Percentiles rank a stretch among this genome's conserved stretches.
These are phyloP conservation scores for Tephrocybe sp. DNA, from an alignment of 768 basidiomycete genomes.

Conservation along the genomic window DNA sequence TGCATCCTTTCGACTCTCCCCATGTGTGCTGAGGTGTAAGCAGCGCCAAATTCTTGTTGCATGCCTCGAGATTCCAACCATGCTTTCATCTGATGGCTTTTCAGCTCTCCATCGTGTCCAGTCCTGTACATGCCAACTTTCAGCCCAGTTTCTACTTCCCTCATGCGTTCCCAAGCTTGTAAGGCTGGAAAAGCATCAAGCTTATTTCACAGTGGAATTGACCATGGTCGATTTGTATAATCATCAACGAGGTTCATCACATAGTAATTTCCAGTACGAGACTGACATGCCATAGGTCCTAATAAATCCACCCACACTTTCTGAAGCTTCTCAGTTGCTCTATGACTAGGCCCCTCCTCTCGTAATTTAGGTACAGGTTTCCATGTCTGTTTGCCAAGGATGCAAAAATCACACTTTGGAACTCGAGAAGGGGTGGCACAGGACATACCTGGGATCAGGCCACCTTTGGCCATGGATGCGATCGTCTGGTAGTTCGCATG, in stretches of 20 bases:
- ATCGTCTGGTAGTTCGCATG: conserved; percentile 22
- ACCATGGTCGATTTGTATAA: conserved; percentile 27
- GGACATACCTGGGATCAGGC: too few species aligned
- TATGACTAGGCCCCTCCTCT: conserved; percentile 19
- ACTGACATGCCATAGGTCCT: conserved; percentile 18
- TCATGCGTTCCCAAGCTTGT: conserved; percentile 24
- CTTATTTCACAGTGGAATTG: conserved; percentile 31
- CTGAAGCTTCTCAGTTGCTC: conserved; percentile 1
- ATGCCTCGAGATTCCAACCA: conserved; percentile 17
- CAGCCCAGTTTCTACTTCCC: conserved; percentile 20
- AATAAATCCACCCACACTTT: conserved; percentile 8
- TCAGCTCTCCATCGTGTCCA: conserved; percentile 25
- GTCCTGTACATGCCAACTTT: conserved; percentile 14
- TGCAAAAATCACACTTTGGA: conserved; percentile 1
- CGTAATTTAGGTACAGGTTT: conserved; percentile 28
- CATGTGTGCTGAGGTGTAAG: conserved; percentile 33
- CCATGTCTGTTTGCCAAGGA: conserved; percentile 35
- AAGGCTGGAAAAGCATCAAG: conserved; percentile 21
- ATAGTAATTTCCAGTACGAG: conserved; percentile 13
- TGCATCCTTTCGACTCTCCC: conserved; percentile 32
- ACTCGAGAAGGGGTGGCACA: neutral
- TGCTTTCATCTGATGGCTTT: conserved; percentile 6
- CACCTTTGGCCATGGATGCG: conserved; percentile 17
- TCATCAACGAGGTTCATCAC: conserved; percentile 35
- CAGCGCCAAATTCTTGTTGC: conserved; percentile 19